phyloP scores from a whole-genome alignment of 352 stramenopile species.

The Phytophthora capsici region DNA sequence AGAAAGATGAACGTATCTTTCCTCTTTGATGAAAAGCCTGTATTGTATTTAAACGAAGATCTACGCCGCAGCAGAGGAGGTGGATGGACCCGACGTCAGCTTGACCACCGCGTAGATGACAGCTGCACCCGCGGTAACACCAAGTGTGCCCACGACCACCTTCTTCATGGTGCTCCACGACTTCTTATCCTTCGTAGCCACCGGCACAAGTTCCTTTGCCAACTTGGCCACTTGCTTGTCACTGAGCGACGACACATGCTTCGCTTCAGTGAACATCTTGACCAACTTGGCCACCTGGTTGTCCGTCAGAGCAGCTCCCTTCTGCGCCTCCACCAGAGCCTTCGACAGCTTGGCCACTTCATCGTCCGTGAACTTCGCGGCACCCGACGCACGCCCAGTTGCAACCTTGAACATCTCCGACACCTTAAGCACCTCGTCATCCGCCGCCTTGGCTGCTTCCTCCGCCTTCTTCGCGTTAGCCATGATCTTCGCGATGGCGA shows the following conservation, averaged over 20 bases:
- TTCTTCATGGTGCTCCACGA: background rate
- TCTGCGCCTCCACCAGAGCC: background rate
- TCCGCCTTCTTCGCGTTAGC: too few relatives aligned
- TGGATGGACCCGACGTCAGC: too few relatives aligned
- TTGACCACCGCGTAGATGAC: background rate
- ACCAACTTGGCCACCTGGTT: background rate
- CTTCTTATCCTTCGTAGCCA: background rate
- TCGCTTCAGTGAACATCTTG: background rate
- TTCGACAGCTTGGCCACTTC: background rate
- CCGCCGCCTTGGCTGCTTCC: too few relatives aligned
- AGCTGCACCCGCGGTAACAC: background rate
- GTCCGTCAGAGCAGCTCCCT: background rate
- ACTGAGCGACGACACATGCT: background rate
- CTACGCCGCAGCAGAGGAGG: too few relatives aligned
- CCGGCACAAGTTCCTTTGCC: background rate
- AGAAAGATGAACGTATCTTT: too few relatives aligned
- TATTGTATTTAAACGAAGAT: too few relatives aligned
- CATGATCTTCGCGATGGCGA: too few relatives aligned
- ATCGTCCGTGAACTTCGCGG: background rate
- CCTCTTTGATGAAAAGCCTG: too few relatives aligned
- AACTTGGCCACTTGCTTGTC: background rate
- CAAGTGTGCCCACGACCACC: background rate
- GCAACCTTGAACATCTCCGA: too few relatives aligned
- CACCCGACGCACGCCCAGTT: too few relatives aligned
- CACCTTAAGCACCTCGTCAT: too few relatives aligned